Evolutionary conservation across 768 basidiomycete species (phyloP), one percentile per base, ranked within the genome.

Genomic region (Phylloporus sp.): DNA sequence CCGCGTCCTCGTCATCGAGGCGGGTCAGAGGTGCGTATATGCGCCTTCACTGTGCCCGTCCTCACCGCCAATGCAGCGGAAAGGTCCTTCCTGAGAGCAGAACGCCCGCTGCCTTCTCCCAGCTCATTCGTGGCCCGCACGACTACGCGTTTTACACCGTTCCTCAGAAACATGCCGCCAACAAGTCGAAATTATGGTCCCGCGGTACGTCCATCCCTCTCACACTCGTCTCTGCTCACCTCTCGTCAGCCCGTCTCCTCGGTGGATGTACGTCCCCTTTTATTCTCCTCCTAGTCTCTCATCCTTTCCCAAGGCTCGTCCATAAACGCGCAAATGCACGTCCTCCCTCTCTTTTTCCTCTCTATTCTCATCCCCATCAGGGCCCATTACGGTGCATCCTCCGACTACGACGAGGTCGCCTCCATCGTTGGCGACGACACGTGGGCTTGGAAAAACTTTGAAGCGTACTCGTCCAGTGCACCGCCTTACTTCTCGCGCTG

Each of bases 331-430:
- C 62, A 66, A 61, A 71, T 78, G 75, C 71, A 46, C 11, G 58
- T 51, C 29, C 3, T 6, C 15, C 9, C 13, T 14, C 22, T 29
- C 18, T 5, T n/a, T 36, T 6, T 18, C 13, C 11, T 20, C 31
- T 8, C 6, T n/a, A 6, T 38, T 3, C 51, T 62, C 37, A 66
- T 22, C 17, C 15, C 10, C 10, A 14, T 5, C 24, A 66, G 64
- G 37, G 78, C 76, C 33, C 85, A 86, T 13, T 78, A 76, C 22
- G 82, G 82, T 18, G 71, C 81, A 21, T 83, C 85, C 4, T 76
- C 76, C 2, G 85, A 87, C 56, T 86, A 79, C 44, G 79, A 86
- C 52, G 77, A 85, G 60, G 85, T 81, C 76, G 79, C 76, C 0
- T 57, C 62, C 4, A 73, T 78, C 23, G 68, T 69, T 13, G 78